Percentiles rank a stretch among this genome's conserved stretches.
Conservation (phyloP, 1,284 basidiomycete genomes). For the Ganoderma multipileum region DNA sequence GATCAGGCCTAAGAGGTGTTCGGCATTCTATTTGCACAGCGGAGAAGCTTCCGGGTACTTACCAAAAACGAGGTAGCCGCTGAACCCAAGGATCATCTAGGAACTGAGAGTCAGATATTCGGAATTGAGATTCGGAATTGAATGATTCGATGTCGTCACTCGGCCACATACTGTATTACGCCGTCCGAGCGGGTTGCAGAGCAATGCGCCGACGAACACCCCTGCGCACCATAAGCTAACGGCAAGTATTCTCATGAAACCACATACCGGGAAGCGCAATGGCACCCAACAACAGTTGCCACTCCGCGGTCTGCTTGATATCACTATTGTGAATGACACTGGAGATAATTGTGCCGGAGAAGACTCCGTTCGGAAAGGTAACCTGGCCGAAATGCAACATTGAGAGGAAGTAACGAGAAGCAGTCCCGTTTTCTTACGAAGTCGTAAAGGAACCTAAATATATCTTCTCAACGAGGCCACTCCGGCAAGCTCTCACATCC, state of each 20-base stretch:
- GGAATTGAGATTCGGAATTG: conserved; percentile 6
- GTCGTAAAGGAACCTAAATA: conserved; percentile 74
- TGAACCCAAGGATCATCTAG: conserved; percentile 79
- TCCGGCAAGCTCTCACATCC: conserved; percentile 1
- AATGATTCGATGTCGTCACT: neutral
- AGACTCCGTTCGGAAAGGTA: conserved; percentile 77
- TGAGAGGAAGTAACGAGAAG: conserved; percentile 4
- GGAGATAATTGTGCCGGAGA: conserved; percentile 68
- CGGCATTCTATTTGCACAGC: conserved; percentile 4
- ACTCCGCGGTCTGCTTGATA: conserved; percentile 70
- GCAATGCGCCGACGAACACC: conserved; percentile 61
- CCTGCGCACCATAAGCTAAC: conserved; percentile 31
- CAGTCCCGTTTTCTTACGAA: conserved; percentile 51
- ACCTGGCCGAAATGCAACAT: conserved; percentile 45
- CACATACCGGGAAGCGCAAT: conserved; percentile 69
- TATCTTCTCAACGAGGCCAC: neutral
- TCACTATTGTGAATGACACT: conserved; percentile 59
- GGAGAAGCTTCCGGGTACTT: conserved; percentile 22
- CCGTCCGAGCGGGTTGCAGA: conserved; percentile 71
- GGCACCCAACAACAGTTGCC: conserved; percentile 72
- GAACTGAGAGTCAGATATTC: conserved; percentile 13
- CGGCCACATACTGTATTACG: conserved; percentile 60
- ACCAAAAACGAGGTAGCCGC: conserved; percentile 78
- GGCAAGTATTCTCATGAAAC: conserved; percentile 5
- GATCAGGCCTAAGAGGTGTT: conserved; percentile 51